Percentiles rank a stretch among this genome's conserved stretches.
phyloP scores from a whole-genome alignment of 129 eudicot species.

The Flaveria sonorensis region DNA sequence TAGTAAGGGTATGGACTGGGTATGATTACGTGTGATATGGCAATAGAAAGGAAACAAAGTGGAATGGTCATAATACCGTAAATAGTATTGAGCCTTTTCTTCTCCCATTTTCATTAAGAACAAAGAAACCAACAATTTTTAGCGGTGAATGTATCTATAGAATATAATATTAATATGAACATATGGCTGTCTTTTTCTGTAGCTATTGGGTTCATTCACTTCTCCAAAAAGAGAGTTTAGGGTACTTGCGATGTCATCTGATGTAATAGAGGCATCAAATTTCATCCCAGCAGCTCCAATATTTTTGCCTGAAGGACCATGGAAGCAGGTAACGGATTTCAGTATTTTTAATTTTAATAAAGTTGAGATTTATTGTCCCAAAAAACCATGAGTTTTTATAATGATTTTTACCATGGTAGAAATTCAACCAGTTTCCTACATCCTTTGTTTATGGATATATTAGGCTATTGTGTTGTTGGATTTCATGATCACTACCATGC shows the following conservation, averaged over 20 bases:
- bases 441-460: background rate
- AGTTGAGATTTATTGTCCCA: background rate
- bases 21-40: background rate
- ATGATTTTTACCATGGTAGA: background rate
- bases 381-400: background rate
- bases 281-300: conserved; percentile 88
- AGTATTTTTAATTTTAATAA: background rate
- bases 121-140: background rate
- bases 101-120: background rate
- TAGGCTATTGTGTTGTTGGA: background rate
- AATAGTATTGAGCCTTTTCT: background rate
- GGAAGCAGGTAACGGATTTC: conserved; percentile 68
- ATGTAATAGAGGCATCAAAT: conserved; percentile 49
- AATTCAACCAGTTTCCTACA: background rate
- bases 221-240: conserved; percentile 30
- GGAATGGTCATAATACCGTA: background rate
- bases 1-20: background rate
- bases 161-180: background rate
- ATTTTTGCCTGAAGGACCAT: conserved; percentile 82
- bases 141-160: background rate
- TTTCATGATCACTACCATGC: background rate
- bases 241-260: conserved; percentile 45
- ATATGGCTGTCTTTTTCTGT: conserved; percentile 22
- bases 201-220: conserved; percentile 36
- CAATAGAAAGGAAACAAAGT: background rate